Evolutionary conservation across 2,329 filamentous ascomycete species (phyloP), one percentile per base, ranked within the genome.

Genomic region (Xylaria sp.): DNA sequence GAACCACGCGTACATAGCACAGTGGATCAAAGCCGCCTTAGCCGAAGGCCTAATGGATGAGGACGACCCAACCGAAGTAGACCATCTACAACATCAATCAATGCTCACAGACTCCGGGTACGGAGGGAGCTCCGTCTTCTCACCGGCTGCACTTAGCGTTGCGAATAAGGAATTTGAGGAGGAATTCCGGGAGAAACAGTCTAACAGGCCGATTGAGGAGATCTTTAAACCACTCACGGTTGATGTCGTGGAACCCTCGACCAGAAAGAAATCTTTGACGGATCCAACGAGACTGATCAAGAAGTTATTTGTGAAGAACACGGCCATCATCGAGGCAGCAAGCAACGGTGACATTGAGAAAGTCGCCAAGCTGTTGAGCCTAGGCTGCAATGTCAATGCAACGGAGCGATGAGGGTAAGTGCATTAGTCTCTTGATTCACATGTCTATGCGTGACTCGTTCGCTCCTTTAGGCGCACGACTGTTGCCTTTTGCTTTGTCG

Each of bases 381-480:
- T 75, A 12, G 74, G 73, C 6, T 74, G 75, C 23, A 73, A 76
- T n/a, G 72, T 77, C 9, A 78, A 78, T 66, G 77, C 73, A 15
- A 68, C 71, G 36, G 76, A 77, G 61, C 65, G 72, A 56, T 77
- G 74, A 76, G 72, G 76, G 72, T 76, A 61, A 58, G 72, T 66
- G n/a, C 68, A 39, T 23, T 56, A 23, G 28, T 52, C 25, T 52
- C 33, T 20, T 33, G 8, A 28, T 36, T 36, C 51, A 6, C 12
- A 3, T 28, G 8, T 12, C 18, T 31, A 13, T 51, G 15, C 10
- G 13, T 43, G 18, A 33, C 28, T 12, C 18, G 6, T 55, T 20
- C 28, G 31, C 3, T n/a, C 7, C 33, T 31, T 23, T 31, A 2
- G 9, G 18, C 52, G 36, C 28, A 36, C 15, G 7, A 55, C n/a